Percentiles rank a stretch among this genome's conserved stretches.
These are phyloP conservation scores for Trichosporon asahii DNA, from an alignment of 1,284 basidiomycete genomes.

Conservation along the genomic window DNA sequence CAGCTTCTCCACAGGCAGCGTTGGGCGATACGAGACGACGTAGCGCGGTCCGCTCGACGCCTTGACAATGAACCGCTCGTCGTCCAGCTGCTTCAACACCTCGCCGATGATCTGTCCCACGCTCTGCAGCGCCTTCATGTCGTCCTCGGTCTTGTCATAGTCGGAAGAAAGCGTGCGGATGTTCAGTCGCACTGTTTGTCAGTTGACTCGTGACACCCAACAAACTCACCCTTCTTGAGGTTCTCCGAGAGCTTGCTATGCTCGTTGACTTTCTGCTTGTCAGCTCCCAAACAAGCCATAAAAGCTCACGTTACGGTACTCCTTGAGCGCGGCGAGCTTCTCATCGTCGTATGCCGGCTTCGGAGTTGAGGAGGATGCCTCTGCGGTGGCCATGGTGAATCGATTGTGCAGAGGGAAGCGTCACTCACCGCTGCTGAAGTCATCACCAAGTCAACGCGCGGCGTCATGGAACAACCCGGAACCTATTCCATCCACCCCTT, in stretches of 20 bases:
- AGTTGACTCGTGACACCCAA: neutral
- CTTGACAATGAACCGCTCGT: slow-evolving; percentile 99
- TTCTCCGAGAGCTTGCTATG: slow-evolving; percentile 78
- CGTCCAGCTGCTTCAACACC: slow-evolving; percentile 97
- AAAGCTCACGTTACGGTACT: slow-evolving; percentile 49
- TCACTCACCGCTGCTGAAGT: neutral
- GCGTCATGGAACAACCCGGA: slow-evolving; percentile 2
- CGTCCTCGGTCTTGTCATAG: slow-evolving; percentile 95
- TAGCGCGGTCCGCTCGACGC: slow-evolving; percentile 97
- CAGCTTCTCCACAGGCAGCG: slow-evolving; percentile 85
- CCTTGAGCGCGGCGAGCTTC: slow-evolving; percentile 51
- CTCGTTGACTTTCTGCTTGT: slow-evolving; percentile 75
- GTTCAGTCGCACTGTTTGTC: slow-evolving; percentile 43
- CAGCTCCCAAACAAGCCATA: slow-evolving; percentile 8
- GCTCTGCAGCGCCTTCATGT: slow-evolving; percentile 98
- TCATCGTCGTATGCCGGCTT: slow-evolving; percentile 38
- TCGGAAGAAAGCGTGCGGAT: slow-evolving; percentile 83
- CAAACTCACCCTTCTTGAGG: slow-evolving; percentile 73
- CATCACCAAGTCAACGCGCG: slow-evolving; percentile 8
- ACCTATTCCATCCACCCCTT: neutral
- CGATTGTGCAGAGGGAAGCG: neutral
- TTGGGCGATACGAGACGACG: slow-evolving; percentile 95
- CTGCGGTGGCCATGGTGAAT: slow-evolving; percentile 23
- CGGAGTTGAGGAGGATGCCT: slow-evolving; percentile 32
- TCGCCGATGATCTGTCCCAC: slow-evolving; percentile 99